Percentiles rank a stretch among this genome's conserved stretches.
These are phyloP conservation scores for Neurospora africana DNA, from an alignment of 495 filamentous ascomycete genomes.

Conservation along the genomic window DNA sequence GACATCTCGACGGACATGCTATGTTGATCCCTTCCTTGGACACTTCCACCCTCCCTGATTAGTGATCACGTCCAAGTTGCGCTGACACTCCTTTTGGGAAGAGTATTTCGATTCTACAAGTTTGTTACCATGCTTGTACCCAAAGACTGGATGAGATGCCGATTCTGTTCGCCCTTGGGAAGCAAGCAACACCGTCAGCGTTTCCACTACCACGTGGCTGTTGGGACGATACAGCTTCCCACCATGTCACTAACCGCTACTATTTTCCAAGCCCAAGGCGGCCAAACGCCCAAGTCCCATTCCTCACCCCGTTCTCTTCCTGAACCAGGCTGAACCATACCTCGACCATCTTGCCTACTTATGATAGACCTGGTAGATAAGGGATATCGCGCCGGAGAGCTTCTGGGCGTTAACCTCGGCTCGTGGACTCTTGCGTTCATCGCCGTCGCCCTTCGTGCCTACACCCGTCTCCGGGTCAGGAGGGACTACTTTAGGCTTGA, in stretches of 20 bases:
- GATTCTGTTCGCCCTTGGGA: background rate
- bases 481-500: conserved; percentile 8
- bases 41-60: too few relatives aligned
- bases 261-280: background rate
- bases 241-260: background rate
- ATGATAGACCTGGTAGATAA: background rate
- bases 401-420: conserved; percentile 3
- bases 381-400: background rate
- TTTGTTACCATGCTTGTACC: background rate
- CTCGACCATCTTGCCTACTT: background rate
- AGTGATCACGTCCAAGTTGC: background rate
- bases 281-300: background rate
- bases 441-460: conserved; percentile 7
- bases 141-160: background rate
- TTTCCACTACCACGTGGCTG: background rate
- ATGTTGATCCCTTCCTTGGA: too few relatives aligned
- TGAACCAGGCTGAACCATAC: background rate
- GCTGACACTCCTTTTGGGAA: background rate
- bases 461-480: conserved; percentile 7
- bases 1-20: too few relatives aligned
- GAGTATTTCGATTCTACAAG: background rate
- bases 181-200: background rate
- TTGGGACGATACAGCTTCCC: background rate
- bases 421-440: conserved; percentile 1
- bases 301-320: background rate